phyloP scores from a whole-genome alignment of 2,329 filamentous ascomycete genomes.

The Phoma sp. region DNA sequence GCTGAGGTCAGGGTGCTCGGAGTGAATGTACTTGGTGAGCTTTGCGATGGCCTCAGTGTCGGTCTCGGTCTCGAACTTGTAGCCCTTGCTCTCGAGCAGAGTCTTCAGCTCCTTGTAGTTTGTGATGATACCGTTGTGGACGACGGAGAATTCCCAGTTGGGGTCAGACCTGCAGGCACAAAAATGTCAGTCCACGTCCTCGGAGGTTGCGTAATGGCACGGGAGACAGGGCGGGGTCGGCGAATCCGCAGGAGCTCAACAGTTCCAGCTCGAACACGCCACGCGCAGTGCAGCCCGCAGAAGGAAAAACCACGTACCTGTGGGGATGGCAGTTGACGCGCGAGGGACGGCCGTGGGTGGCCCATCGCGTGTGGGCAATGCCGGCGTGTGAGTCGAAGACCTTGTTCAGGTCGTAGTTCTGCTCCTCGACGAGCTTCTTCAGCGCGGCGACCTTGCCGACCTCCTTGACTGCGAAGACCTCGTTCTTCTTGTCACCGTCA shows the following conservation, averaged over 20 bases:
- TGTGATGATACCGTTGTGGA: slow-evolving; percentile 99
- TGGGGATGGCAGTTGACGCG: slow-evolving; percentile 98
- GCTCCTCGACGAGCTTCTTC: slow-evolving; percentile 86
- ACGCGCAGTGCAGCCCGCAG: slow-evolving; percentile 9
- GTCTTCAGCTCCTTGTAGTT: slow-evolving; percentile 99
- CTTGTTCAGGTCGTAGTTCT: slow-evolving; percentile 85
- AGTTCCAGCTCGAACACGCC: slow-evolving; percentile 7
- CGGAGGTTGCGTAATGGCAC: slow-evolving; percentile 10
- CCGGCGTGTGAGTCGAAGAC: slow-evolving; percentile 97
- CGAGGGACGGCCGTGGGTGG: slow-evolving; percentile 93
- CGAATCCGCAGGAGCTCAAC: slow-evolving; percentile 13
- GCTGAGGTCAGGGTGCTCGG: slow-evolving; percentile 90
- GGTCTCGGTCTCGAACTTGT: slow-evolving; percentile 98
- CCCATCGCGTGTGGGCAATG: slow-evolving; percentile 99
- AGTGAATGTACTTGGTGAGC: slow-evolving; percentile 97
- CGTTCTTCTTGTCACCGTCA: slow-evolving; percentile 98
- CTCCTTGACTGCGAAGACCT: slow-evolving; percentile 97
- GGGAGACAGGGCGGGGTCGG: slow-evolving; percentile 13
- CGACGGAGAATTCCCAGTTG: slow-evolving; percentile 94
- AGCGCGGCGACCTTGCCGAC: slow-evolving; percentile 98
- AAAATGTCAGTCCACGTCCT: slow-evolving; percentile 2
- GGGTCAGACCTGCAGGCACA: slow-evolving; percentile 75
- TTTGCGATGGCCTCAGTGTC: slow-evolving; percentile 99
- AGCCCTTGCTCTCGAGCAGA: slow-evolving; percentile 90
- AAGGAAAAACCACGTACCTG: slow-evolving; percentile 71